These are phyloP conservation scores for Blepharisma stoltei DNA, from an alignment of 73 alveolate genomes.

Conservation along the genomic window DNA sequence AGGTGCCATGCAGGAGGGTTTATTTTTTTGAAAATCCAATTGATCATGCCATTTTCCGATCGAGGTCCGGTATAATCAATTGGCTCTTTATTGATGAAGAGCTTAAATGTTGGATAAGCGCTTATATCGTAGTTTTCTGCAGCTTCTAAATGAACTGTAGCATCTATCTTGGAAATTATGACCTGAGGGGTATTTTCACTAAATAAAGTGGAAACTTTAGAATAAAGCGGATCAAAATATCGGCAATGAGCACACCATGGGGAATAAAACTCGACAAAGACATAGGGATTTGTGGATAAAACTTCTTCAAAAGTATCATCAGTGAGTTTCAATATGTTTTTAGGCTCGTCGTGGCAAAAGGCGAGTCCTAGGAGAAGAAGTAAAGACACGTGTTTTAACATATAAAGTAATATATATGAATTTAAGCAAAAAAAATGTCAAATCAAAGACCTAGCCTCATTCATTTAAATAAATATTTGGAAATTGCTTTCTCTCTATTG, in stretches of 20 bases:
- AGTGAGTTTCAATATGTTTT: neutral
- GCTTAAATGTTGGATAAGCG: slow-evolving; percentile 76
- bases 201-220: slow-evolving; percentile 84
- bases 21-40: slow-evolving; percentile 88
- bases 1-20: slow-evolving; percentile 81
- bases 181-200: slow-evolving; percentile 59
- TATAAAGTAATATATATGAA: no score
- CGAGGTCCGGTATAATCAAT: slow-evolving; percentile 66
- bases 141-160: slow-evolving; percentile 58
- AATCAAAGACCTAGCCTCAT: no score
- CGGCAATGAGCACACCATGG: slow-evolving; percentile 98
- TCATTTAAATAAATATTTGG: no score
- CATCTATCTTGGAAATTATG: slow-evolving; percentile 86
- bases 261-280: slow-evolving; percentile 50
- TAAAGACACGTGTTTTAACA: no score
- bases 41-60: slow-evolving; percentile 75
- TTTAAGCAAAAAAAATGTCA: no score
- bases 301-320: neutral
- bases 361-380: no score
- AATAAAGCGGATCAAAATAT: slow-evolving; percentile 88
- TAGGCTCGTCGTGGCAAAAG: no score
- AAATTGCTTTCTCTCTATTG: no score
- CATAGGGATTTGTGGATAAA: neutral
- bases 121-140: slow-evolving; percentile 56
- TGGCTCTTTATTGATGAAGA: slow-evolving; percentile 58